Evolutionary conservation across 805 yeast species (phyloP), one percentile per base, ranked within the genome.

Genomic region (Dipodascopsis uninucleata): DNA sequence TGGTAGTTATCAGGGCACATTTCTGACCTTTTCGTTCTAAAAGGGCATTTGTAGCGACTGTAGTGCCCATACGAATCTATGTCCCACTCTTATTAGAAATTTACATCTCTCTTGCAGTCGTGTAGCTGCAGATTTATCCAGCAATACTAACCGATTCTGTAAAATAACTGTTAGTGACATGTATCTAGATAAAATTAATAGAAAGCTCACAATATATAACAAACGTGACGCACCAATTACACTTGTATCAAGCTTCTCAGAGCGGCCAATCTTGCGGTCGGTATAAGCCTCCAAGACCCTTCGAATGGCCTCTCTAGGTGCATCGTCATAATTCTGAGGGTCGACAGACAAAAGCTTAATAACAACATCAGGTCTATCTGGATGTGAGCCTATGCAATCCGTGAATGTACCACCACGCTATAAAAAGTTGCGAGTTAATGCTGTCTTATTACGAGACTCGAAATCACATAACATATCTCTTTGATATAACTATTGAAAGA

Each of bases 21-120:
- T 79, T 69, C 45, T 88, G 94, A 40, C 97, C 98, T 60, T 88
- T 88, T 52, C 97, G 74, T 61, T 90, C 97, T 48, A 90, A 71
- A 26, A 93, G 72, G 1, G 97, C 96, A 66, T 90, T 90, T 5
- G 97, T 90, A 1, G 98, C 97, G 8, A 88, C 93, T 0, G 97
- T 89, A 3, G 97, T 88, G 2, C 97, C 97, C 84, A 89, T 81
- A 44, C 95, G 71, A 37, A 88, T 78, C 33, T 81, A 75, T 42
- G 77, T 79, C 29, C 87, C 83, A 2, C 12, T 16, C 39, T 26
- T n/a, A n/a, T n/a, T n/a, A n/a, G n/a, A n/a, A 6, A n/a, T 9
- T n/a, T 8, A 26, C 2, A 5, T 33, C 23, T 12, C 5, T 8
- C 14, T 9, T 31, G n/a, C 4, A 21, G 14, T 3, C 10, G 20